A percentile compares a stretch with the other conserved stretches of the same genome.
These are phyloP conservation scores for Fusarium sp. DNA, from an alignment of 2,329 filamentous ascomycete genomes.

Conservation along the genomic window DNA sequence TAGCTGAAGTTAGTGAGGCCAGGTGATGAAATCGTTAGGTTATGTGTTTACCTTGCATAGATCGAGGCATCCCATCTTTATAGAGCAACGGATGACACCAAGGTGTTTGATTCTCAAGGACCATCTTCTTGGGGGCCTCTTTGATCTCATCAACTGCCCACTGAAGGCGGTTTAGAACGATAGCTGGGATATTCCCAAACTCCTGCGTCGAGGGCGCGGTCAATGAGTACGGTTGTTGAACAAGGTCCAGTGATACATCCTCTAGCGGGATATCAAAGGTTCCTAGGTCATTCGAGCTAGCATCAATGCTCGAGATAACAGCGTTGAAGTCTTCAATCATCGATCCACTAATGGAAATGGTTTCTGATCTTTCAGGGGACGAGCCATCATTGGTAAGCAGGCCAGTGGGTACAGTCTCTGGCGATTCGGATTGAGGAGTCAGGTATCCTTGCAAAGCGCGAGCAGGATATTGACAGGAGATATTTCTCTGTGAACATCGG, in stretches of 20 bases:
- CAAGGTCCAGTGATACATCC: slow-evolving; percentile 38
- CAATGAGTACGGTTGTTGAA: slow-evolving; percentile 42
- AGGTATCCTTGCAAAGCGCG: slow-evolving; percentile 5
- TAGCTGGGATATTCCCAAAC: slow-evolving; percentile 42
- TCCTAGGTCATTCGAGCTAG: slow-evolving; percentile 18
- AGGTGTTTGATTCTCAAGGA: slow-evolving; percentile 62
- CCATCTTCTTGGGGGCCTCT: slow-evolving; percentile 62
- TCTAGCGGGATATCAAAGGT: slow-evolving; percentile 33
- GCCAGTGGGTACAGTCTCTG: slow-evolving; percentile 20
- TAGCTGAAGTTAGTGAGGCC: slow-evolving; percentile 3
- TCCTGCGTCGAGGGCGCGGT: slow-evolving; percentile 42
- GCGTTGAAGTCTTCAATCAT: slow-evolving; percentile 35
- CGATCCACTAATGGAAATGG: slow-evolving; percentile 5
- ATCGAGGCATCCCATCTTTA: slow-evolving; percentile 63
- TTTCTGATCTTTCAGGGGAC: slow-evolving; percentile 11
- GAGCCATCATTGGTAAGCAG: slow-evolving; percentile 20
- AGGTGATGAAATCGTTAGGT: background rate
- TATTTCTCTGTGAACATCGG: slow-evolving; percentile 63
- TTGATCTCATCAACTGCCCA: slow-evolving; percentile 66
- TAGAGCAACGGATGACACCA: slow-evolving; percentile 69
- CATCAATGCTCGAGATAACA: slow-evolving; percentile 34
- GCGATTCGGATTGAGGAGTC: slow-evolving; percentile 4
- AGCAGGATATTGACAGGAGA: slow-evolving; percentile 63
- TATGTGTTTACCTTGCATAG: slow-evolving; percentile 61
- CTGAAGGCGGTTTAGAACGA: slow-evolving; percentile 53